These are phyloP conservation scores for Pseudogymnoascus sp. DNA, from an alignment of 2,329 filamentous ascomycete genomes.

Conservation along the genomic window DNA sequence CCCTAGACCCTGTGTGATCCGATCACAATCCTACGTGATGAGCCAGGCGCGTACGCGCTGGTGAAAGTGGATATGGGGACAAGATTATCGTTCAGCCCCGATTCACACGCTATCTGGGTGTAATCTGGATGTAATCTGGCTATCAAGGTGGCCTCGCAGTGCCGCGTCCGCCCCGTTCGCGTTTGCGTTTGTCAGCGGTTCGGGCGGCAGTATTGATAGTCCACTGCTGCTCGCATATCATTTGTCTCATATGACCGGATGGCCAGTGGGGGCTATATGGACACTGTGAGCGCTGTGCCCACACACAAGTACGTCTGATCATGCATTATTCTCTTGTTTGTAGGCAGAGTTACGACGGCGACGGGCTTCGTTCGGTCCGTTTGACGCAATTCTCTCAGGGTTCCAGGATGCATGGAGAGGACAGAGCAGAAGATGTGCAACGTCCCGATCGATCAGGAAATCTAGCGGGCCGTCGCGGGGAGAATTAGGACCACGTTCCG, in stretches of 20 bases:
- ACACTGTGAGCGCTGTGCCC: background rate
- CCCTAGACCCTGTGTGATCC: background rate
- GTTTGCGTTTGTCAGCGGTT: background rate
- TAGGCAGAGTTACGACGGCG: background rate
- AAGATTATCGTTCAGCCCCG: background rate
- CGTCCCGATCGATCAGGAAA: background rate
- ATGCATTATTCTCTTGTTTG: background rate
- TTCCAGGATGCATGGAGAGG: background rate
- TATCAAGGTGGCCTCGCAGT: background rate
- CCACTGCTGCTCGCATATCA: background rate
- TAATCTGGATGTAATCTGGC: background rate
- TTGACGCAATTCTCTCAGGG: background rate
- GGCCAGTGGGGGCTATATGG: background rate
- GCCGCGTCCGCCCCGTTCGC: background rate
- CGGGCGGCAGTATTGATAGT: background rate
- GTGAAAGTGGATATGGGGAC: background rate
- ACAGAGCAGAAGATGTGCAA: background rate
- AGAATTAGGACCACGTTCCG: background rate
- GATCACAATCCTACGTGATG: background rate
- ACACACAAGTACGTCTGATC: background rate
- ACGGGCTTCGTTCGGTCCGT: background rate
- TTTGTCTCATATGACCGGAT: background rate
- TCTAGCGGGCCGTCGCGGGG: background rate
- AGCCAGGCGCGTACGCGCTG: background rate
- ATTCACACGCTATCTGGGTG: background rate